Percentiles rank a stretch among this genome's conserved stretches.
Evolutionary conservation across 768 basidiomycete genomes (phyloP).

Genomic region (Kwoniella dejecticola): DNA sequence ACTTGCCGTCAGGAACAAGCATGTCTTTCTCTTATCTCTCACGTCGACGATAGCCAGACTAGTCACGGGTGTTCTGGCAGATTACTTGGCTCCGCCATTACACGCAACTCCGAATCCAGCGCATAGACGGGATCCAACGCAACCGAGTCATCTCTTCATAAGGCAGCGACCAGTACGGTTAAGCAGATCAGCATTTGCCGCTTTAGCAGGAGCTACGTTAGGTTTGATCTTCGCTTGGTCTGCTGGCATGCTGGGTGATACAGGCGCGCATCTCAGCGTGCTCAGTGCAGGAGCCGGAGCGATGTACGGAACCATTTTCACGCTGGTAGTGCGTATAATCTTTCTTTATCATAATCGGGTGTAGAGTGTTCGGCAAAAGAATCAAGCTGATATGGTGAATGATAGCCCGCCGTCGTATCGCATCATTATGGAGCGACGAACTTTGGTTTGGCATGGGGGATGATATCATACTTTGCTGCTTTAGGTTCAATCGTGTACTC

Average conservation of each 20-base stretch:
- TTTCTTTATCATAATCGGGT: not conserved
- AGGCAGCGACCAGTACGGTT: constrained; percentile 26
- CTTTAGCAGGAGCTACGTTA: constrained; percentile 34
- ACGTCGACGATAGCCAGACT: constrained; percentile 51
- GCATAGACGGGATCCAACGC: constrained; percentile 24
- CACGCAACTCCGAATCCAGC: constrained; percentile 26
- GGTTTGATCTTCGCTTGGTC: constrained; percentile 45
- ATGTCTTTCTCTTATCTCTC: constrained; percentile 50
- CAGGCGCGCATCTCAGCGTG: constrained; percentile 45
- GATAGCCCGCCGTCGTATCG: constrained; percentile 51
- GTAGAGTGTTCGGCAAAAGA: no score
- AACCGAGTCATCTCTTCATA: constrained; percentile 38
- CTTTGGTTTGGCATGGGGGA: constrained; percentile 55
- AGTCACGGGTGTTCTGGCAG: constrained; percentile 45
- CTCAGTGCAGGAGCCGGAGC: constrained; percentile 49
- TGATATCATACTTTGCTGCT: constrained; percentile 54
- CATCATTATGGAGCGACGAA: constrained; percentile 54
- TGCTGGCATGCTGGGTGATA: constrained; percentile 35
- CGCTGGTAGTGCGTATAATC: constrained; percentile 44
- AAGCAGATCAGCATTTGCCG: constrained; percentile 46
- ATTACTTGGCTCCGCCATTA: constrained; percentile 46
- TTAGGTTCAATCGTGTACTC: constrained; percentile 51
- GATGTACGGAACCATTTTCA: constrained; percentile 54
- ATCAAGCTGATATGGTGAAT: not conserved
- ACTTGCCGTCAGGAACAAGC: constrained; percentile 50